Conservation (phyloP, 768 basidiomycete species). For the Botryobasidium botryosum region DNA sequence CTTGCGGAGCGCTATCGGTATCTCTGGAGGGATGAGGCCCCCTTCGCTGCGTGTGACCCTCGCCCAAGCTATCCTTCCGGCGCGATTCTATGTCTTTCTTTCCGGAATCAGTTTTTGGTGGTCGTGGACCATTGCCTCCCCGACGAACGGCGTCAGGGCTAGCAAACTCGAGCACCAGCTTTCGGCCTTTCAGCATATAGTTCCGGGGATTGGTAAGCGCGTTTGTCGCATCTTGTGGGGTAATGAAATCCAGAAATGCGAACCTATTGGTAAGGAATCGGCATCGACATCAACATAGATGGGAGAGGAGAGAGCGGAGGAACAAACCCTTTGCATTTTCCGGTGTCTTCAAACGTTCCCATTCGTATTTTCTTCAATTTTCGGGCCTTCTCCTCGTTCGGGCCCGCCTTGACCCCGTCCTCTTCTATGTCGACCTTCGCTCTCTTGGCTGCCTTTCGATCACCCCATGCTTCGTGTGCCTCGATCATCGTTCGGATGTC, state of each 20-base stretch:
- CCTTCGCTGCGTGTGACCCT: not conserved
- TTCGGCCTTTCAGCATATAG: constrained; percentile 66
- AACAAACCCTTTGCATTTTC: constrained; percentile 83
- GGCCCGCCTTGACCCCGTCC: not conserved
- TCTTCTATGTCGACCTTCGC: constrained; percentile 1
- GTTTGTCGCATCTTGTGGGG: constrained; percentile 58
- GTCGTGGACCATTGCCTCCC: constrained; percentile 36
- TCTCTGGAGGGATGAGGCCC: not conserved
- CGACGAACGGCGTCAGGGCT: constrained; percentile 74
- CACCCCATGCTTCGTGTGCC: constrained; percentile 46
- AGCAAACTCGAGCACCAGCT: constrained; percentile 80
- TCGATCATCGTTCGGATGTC: constrained; percentile 59
- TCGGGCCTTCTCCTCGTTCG: constrained; percentile 16
- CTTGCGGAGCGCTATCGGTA: not conserved
- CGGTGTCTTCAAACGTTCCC: constrained; percentile 93
- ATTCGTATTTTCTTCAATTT: constrained; percentile 57
- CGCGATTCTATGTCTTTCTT: constrained; percentile 7
- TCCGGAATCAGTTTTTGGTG: not conserved
- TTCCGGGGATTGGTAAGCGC: constrained; percentile 73
- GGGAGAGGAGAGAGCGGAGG: not conserved
- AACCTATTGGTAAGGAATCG: constrained; percentile 34
- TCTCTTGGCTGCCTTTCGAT: constrained; percentile 15
- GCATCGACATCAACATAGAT: not conserved
- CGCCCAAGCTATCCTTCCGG: constrained; percentile 5
- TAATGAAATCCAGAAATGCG: constrained; percentile 85